These are phyloP conservation scores for Brasilioporus rufonigricans DNA, from an alignment of 768 basidiomycete species.

Conservation along the genomic window DNA sequence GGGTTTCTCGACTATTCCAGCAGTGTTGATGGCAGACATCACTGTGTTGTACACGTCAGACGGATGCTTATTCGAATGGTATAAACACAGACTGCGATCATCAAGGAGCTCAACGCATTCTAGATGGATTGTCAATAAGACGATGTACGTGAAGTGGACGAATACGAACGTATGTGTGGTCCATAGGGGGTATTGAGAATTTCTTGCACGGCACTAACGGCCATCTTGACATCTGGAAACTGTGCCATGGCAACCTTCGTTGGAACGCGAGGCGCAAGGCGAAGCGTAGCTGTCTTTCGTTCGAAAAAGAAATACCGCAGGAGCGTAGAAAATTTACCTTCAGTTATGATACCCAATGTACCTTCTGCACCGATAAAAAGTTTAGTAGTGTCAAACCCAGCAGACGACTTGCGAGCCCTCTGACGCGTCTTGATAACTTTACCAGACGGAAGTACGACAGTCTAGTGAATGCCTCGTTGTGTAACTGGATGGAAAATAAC, in stretches of 20 bases:
- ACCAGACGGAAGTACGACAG: slow-evolving; percentile 80
- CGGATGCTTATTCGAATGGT: not conserved
- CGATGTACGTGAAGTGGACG: not conserved
- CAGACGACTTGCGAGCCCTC: slow-evolving; percentile 78
- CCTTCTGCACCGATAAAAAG: slow-evolving; percentile 90
- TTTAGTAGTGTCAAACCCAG: slow-evolving; percentile 86
- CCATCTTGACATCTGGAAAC: slow-evolving; percentile 75
- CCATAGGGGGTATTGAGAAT: slow-evolving; percentile 69
- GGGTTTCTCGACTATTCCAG: slow-evolving; percentile 55
- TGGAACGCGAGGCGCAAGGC: slow-evolving; percentile 77
- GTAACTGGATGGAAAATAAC: not conserved
- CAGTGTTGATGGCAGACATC: slow-evolving; percentile 75
- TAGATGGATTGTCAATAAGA: slow-evolving; percentile 22
- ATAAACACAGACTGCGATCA: slow-evolving; percentile 51
- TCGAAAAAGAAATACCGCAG: not conserved
- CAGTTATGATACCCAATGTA: slow-evolving; percentile 86
- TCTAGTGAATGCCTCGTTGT: slow-evolving; percentile 40
- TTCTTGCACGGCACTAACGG: slow-evolving; percentile 79
- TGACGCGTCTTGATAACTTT: slow-evolving; percentile 85
- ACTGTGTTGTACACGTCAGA: slow-evolving; percentile 37
- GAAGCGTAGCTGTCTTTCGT: slow-evolving; percentile 62
- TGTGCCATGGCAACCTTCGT: slow-evolving; percentile 87
- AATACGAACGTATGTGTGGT: slow-evolving; percentile 63
- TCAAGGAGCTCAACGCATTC: slow-evolving; percentile 91
- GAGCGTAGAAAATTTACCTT: slow-evolving; percentile 42